A percentile compares a stretch with the other conserved stretches of the same genome.
Evolutionary conservation across 768 basidiomycete genomes (phyloP).

Genomic region (Scleroderma citrinum): DNA sequence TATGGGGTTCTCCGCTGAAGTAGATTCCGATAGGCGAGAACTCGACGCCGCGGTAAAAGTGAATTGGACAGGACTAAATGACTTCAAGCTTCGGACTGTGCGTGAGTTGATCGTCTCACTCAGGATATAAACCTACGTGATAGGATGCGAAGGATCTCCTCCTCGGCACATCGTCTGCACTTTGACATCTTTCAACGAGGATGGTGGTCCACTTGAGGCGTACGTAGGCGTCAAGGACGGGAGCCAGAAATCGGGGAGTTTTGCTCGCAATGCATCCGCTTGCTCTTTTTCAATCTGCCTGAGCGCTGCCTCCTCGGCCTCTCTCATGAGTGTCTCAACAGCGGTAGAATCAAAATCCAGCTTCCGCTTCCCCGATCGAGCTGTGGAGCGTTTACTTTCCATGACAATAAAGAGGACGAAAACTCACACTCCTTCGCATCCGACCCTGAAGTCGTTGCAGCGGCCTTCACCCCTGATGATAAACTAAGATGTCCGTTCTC

Average conservation of each 20-base stretch:
- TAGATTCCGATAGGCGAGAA: slow-evolving; percentile 34
- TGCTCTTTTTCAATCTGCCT: slow-evolving; percentile 80
- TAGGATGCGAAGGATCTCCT: slow-evolving; percentile 67
- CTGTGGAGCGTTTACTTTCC: slow-evolving; percentile 26
- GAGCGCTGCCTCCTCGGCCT: slow-evolving; percentile 87
- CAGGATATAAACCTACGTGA: slow-evolving; percentile 50
- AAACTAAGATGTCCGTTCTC: slow-evolving; percentile 80
- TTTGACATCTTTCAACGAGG: slow-evolving; percentile 73
- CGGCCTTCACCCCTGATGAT: slow-evolving; percentile 35
- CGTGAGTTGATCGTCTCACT: not conserved
- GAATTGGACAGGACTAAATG: slow-evolving; percentile 77
- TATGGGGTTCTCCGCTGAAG: slow-evolving; percentile 45
- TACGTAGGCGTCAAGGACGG: slow-evolving; percentile 87
- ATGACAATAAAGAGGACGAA: not conserved
- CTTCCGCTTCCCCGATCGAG: slow-evolving; percentile 71
- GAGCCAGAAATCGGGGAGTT: slow-evolving; percentile 97
- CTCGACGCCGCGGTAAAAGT: slow-evolving; percentile 40
- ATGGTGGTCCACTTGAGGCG: slow-evolving; percentile 53
- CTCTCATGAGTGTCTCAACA: slow-evolving; percentile 63
- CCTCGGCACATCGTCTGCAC: slow-evolving; percentile 86
- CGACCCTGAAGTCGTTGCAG: slow-evolving; percentile 33
- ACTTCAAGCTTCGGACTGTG: slow-evolving; percentile 58
- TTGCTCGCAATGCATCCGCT: slow-evolving; percentile 75
- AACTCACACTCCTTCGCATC: slow-evolving; percentile 35
- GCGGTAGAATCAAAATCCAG: slow-evolving; percentile 74